These are phyloP conservation scores for Ophiostoma fasciatum DNA, from an alignment of 2,329 filamentous ascomycete genomes.

Conservation along the genomic window DNA sequence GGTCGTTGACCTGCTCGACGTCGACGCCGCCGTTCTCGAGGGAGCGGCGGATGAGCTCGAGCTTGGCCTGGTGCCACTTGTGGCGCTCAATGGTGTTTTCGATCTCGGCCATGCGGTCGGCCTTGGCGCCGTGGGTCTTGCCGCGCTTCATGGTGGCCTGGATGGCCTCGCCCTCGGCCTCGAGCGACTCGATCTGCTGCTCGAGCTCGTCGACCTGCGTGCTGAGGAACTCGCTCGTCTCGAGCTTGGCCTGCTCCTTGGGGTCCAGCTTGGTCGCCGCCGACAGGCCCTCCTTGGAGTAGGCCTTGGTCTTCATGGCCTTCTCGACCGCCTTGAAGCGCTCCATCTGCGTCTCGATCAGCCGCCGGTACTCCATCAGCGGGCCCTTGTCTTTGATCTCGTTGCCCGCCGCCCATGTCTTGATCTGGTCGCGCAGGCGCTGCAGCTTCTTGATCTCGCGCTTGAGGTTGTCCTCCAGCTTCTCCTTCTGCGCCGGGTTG, in stretches of 20 bases:
- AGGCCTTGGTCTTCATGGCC: slow-evolving; percentile 99
- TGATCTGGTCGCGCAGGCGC: slow-evolving; percentile 93
- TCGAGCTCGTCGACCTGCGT: slow-evolving; percentile 85
- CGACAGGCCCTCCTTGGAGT: slow-evolving; percentile 92
- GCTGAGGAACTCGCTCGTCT: slow-evolving; percentile 73
- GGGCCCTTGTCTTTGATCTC: slow-evolving; percentile 99
- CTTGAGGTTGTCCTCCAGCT: slow-evolving; percentile 94
- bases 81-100: slow-evolving; percentile 76
- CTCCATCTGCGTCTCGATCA: slow-evolving; percentile 99
- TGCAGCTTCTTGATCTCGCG: slow-evolving; percentile 99
- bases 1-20: slow-evolving; percentile 67
- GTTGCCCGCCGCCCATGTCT: slow-evolving; percentile 96
- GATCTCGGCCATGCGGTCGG: slow-evolving; percentile 77
- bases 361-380: slow-evolving; percentile 79
- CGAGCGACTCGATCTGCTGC: slow-evolving; percentile 80
- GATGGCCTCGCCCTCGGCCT: slow-evolving; percentile 78
- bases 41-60: slow-evolving; percentile 79
- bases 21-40: slow-evolving; percentile 90
- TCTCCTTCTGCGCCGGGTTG: slow-evolving; percentile 93
- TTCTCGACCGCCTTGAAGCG: slow-evolving; percentile 99
- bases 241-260: slow-evolving; percentile 90
- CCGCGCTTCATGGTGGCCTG: slow-evolving; percentile 88
- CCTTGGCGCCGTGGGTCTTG: slow-evolving; percentile 71
- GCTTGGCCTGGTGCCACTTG: slow-evolving; percentile 89
- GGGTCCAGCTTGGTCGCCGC: slow-evolving; percentile 88